Base-by-base conservation (phyloP, 73 alveolate species). In the Paramecium tetraurelia region DNA sequence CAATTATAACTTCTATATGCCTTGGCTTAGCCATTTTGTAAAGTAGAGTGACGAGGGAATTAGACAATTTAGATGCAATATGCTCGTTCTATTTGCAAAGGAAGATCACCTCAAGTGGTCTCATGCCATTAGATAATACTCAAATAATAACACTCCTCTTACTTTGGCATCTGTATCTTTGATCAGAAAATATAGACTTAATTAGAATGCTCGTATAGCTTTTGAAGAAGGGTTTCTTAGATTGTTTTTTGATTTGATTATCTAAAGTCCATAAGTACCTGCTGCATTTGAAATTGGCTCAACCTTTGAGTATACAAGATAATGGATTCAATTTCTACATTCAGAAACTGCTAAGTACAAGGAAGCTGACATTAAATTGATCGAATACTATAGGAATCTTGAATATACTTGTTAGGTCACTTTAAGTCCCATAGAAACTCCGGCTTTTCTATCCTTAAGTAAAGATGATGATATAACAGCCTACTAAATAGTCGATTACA, bases 161-260 rank as follows among this genome's bases (percentile, higher is more conserved):
- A 27, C 57, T 4, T 46, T 80, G 12, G 75, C 75, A 24, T 8
- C 20, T 24, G 57, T 9, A 7, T 48, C 31, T 10, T 35, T 80
- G 21, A 16, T 80, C 14, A 41, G 16, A 5, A 40, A 22, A 22
- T 31, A 12, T n/a, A 80, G 50, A 80, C 29, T 80, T 22, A 80
- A 46, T 43, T 80, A 80, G 46, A 41, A 21, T 40, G 31, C 46
- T 21, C 20, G 90, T 10, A 80, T 80, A 41, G 90, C 75, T 43
- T 46, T 80, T 21, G 90, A 80, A n/a, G 90, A 80, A 80, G 90
- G 90, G 6, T 43, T 80, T 27, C 44, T 80, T 14, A 41, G 46
- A 41, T 80, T 80, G 12, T 80, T 80, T 48, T 80, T 80, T 35
- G 57, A 80, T 43, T 44, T 80, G 7, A 44, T 80, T 40, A 80